Percentiles rank a stretch among this genome's conserved stretches.
Conservation (phyloP, 108 stramenopile genomes). For the Epithemia pelagica region DNA sequence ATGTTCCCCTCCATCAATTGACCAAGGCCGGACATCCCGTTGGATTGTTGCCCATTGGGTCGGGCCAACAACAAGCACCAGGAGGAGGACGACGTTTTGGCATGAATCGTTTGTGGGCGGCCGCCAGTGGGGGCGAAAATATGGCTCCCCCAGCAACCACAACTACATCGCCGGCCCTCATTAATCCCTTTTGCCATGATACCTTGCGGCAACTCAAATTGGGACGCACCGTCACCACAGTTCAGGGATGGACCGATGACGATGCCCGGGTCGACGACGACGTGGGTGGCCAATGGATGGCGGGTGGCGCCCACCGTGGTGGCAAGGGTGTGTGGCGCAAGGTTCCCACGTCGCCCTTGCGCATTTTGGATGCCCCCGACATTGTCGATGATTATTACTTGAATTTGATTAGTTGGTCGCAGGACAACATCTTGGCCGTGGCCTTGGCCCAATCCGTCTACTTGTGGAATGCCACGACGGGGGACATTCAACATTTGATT, state of each 20-base stretch:
- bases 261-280: conserved; percentile 6
- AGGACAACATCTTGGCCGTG: conserved; percentile 92
- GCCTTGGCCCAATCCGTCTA: conserved; percentile 96
- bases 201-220: conserved; percentile 29
- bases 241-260: conserved; percentile 15
- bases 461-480: conserved; percentile 96
- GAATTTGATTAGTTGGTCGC: conserved; percentile 93
- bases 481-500: conserved; percentile 89
- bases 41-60: conserved; percentile 24
- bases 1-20: conserved; percentile 60
- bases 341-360: conserved; percentile 91
- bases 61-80: neutral
- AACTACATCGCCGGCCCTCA: neutral
- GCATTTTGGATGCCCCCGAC: conserved; percentile 98
- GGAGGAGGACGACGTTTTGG: neutral
- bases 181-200: conserved; percentile 45
- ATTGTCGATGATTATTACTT: conserved; percentile 98
- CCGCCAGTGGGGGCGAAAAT: neutral
- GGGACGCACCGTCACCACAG: conserved; percentile 18
- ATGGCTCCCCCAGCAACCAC: no score
- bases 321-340: conserved; percentile 34
- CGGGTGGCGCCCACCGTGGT: neutral
- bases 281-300: neutral
- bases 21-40: conserved; percentile 27
- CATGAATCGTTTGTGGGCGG: neutral